These are phyloP conservation scores for Jamesozyma lodderae DNA, from an alignment of 805 yeast species.

Conservation along the genomic window DNA sequence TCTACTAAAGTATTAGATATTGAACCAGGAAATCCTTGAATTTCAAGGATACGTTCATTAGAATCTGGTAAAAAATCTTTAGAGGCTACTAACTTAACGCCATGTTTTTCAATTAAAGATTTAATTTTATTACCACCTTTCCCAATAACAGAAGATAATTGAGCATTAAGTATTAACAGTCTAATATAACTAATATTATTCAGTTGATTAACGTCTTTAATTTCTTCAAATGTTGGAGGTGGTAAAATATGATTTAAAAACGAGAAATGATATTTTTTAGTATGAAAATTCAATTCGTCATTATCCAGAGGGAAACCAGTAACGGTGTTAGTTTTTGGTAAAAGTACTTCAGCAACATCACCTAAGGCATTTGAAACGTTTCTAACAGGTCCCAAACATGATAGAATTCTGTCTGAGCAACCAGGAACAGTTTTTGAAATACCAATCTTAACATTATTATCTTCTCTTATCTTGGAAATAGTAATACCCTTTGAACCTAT, in stretches of 20 bases:
- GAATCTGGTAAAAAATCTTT: conserved; percentile 74
- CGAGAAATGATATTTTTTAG: conserved; percentile 38
- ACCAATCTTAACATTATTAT: conserved; percentile 75
- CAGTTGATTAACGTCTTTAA: conserved; percentile 20
- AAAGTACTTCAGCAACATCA: conserved; percentile 47
- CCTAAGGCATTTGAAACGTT: conserved; percentile 62
- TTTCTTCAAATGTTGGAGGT: conserved; percentile 23
- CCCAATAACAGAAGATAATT: conserved; percentile 85
- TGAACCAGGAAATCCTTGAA: conserved; percentile 67
- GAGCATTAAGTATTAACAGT: conserved; percentile 70
- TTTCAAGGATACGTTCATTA: conserved; percentile 77
- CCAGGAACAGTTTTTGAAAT: conserved; percentile 75
- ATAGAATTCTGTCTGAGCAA: conserved; percentile 72
- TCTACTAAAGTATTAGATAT: conserved; percentile 61
- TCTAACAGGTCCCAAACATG: conserved; percentile 65
- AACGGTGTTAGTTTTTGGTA: conserved; percentile 3
- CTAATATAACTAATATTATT: conserved; percentile 38
- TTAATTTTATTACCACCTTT: conserved; percentile 74
- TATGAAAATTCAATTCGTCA: conserved; percentile 14
- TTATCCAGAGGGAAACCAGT: no score
- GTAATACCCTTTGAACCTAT: conserved; percentile 80
- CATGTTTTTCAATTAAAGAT: conserved; percentile 47
- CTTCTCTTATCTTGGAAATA: conserved; percentile 65
- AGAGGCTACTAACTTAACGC: conserved; percentile 78
- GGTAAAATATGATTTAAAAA: conserved; percentile 28